Evolutionary conservation across 2,329 filamentous ascomycete genomes (phyloP), one percentile per base, ranked within the genome.

Genomic region (Paramyrothecium roridum): DNA sequence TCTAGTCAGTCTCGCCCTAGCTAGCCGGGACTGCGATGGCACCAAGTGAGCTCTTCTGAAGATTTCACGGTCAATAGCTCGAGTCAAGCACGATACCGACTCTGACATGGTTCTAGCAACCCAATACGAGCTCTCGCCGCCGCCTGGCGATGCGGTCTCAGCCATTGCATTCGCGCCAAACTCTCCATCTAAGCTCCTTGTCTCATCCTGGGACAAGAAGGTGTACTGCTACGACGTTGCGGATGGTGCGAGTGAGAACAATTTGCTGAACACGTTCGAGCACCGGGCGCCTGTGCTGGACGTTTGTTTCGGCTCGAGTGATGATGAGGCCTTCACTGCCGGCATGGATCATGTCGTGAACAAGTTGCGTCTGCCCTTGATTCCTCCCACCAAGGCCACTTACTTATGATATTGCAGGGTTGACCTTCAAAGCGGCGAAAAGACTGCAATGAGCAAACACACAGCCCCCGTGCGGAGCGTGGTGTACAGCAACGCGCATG

Each of bases 171-270:
- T 96, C 80, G 91, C 93, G 61, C 90, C 91, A 37, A 77, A 81
- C 58, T 85, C 87, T n/a, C 82, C 87, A 3, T 85, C 81, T 53
- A 88, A 87, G 63, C 82, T 99, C 40, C 84, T 96, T n/a, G 93
- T 93, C 64, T 89, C 93, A 12, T 96, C 92, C 54, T 99, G 95
- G 95, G 93, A 98, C 75, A 91, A 87, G 73, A 85, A 91, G 70
- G 85, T 96, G 54, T 96, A 97, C 73, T 80, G 93, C 52, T 98
- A 98, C 79, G 90, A 96, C 68, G 82, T 88, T 56, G 76, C 78
- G 19, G 80, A 82, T 59, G 79, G 82, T 48, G 70, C 73, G 20
- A 87, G 85, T 8, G 83, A 82, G 54, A 61, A 67, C 22, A 69
- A 64, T 47, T 79, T 96, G 30, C 67, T 93, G 33, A 82, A 84